Evolutionary conservation across 345 rosid genomes (phyloP).

Genomic region (Syzygium oleosum): DNA sequence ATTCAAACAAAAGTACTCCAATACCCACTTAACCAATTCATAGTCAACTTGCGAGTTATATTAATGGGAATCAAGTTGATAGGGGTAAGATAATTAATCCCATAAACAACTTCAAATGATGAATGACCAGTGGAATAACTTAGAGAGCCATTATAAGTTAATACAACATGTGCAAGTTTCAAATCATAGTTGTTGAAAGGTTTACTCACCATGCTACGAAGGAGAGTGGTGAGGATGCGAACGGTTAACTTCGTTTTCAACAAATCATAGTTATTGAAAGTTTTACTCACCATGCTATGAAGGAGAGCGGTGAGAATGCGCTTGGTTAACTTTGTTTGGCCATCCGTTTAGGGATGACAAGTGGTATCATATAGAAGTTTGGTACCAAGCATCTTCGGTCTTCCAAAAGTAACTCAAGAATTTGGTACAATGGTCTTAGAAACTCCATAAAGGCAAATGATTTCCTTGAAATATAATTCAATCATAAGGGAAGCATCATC

Average conservation of each 20-base stretch:
- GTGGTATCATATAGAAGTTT: not conserved
- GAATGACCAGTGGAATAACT: not conserved
- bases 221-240: not conserved
- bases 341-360: not conserved
- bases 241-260: not conserved
- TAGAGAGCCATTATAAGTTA: not conserved
- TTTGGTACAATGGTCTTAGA: not conserved
- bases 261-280: not conserved
- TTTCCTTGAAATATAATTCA: not conserved
- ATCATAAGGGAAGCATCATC: not conserved
- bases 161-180: not conserved
- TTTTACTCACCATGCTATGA: not conserved
- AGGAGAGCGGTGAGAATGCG: not conserved
- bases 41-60: not conserved
- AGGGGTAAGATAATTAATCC: not conserved
- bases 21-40: not conserved
- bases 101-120: not conserved
- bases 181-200: not conserved
- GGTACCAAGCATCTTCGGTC: not conserved
- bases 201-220: not conserved
- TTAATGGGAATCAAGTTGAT: not conserved
- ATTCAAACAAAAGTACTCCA: not conserved
- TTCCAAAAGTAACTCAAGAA: not conserved
- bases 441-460: not conserved
- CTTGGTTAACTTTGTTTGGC: not conserved